Base-by-base conservation (phyloP, 164 flowering plant species). In the Magnolia changhungtana region DNA sequence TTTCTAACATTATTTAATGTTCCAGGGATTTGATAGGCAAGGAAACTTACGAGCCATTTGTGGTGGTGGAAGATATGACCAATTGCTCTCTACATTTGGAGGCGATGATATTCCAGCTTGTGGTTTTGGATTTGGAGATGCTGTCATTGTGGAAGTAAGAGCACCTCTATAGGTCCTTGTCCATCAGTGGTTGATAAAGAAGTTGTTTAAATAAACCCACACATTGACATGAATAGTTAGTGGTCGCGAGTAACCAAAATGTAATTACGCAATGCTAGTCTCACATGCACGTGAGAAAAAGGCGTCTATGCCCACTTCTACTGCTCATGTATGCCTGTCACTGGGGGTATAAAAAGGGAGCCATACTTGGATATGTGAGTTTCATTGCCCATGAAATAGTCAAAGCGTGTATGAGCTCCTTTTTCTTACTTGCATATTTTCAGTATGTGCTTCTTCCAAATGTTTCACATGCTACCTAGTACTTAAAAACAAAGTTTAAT, bases 41-140 rank as follows among this genome's bases (percentile, higher is more conserved):
- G 91, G 97, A 68, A 94, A 90, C 82, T 80, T 94, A 75, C 84
- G 99, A 76, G 98, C 99, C 27, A 92, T 93, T 71, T 93, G 98
- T 85, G 99, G 99, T 55, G 99, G 99, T 77, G 99, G 99, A 31
- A 82, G 97, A 74, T 95, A 95, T 87, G 98, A 95, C 71, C 84
- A 74, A 20, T 75, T 93, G 69, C 91, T 95, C 37, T 91, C 98
- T 50, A 93, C 91, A n/a, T 92, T 90, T 84, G 98, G 98, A 73
- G 97, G 97, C 76, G 97, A 93, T 75, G 92, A 93, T 78, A 59
- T 90, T 76, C 97, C 98, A 73, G 98, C 98, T 63, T 93, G 98
- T 84, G 98, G 98, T 64, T 95, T 95, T 85, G 98, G 98, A 50
- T 95, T 95, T 83, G 98, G 98, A 71, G 98, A 96, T 89, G 99